These are phyloP conservation scores for Ulota crispa DNA, from an alignment of 225 moss, liverwort and hornwort species.

Conservation along the genomic window DNA sequence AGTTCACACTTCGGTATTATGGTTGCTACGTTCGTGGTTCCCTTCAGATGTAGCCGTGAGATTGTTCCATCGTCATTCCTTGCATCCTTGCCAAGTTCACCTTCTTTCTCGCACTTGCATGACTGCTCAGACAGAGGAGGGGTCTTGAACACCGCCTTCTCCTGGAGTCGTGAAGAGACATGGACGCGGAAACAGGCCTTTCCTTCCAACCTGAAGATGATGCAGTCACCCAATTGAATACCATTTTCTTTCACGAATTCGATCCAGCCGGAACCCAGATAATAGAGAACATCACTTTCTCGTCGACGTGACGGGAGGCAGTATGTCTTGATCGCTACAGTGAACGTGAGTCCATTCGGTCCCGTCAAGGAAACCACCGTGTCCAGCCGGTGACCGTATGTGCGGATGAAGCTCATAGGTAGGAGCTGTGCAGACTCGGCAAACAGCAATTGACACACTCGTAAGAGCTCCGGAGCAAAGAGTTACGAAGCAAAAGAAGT, in stretches of 20 bases:
- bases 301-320: too few species aligned
- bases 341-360: not conserved
- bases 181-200: conserved; percentile 14
- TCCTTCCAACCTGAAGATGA: conserved; percentile 18
- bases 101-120: not conserved
- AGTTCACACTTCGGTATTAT: not conserved
- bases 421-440: not conserved
- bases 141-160: not conserved
- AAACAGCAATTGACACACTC: not conserved
- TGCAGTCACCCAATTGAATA: conserved; percentile 12
- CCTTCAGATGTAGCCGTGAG: not conserved
- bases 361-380: conserved; percentile 27
- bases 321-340: conserved; percentile 17
- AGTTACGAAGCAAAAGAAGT: not conserved
- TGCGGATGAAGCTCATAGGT: not conserved
- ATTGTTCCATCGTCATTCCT: not conserved
- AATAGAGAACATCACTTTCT: not conserved
- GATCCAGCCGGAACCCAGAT: conserved; percentile 21
- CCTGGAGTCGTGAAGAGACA: not conserved
- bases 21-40: not conserved
- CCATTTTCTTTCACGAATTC: conserved; percentile 20
- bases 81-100: not conserved
- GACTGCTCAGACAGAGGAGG: not conserved
- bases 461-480: not conserved
- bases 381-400: conserved; percentile 14